Base-by-base conservation (phyloP, 495 filamentous ascomycete genomes). In the Tuber magnatum region DNA sequence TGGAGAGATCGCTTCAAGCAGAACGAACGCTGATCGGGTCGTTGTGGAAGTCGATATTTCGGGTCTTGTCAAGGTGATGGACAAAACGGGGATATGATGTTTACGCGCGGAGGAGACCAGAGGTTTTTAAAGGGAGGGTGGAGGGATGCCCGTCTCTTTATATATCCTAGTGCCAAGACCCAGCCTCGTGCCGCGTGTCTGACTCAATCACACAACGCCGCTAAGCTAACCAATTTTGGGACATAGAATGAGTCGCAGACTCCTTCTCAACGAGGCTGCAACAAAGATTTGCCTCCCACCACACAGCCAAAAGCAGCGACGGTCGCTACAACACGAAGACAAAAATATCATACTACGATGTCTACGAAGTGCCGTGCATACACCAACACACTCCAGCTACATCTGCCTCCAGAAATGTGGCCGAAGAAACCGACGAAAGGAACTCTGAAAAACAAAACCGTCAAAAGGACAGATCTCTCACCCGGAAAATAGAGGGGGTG, bases 71-170 rank as follows among this genome's bases (percentile, higher is more conserved):
- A 69, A 61, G 76, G 69, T 61, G 69, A 70, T 75, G 72, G 78
- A 79, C 77, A 79, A 79, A 79, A 76, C 72, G 76, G 76, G 77
- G 77, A 56, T 79, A 65, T 79, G 76, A 77, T 79, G 56, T 79
- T 77, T 79, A 77, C 77, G 77, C 77, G 72, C 75, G 77, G 76
- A 77, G 78, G 77, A 79, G 77, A 72, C 77, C 77, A 79, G 77
- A 79, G 77, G 77, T 79, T 79, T 79, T 79, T 79, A 79, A 79
- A 79, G 77, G 78, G 72, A 79, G 78, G 77, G 77, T 76, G 78
- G 77, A 79, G 77, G 77, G 77, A 79, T 79, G 77, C 77, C 76
- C 69, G 70, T 71, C 70, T 72, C 69, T 77, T 79, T 79, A 79
- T 79, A 79, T 79, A 79, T 41, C 46, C 69, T 18, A 71, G 22